A percentile compares a stretch with the other conserved stretches of the same genome.
Evolutionary conservation across 257 asterid species (phyloP).

Genomic region (Henckelia pumila): DNA sequence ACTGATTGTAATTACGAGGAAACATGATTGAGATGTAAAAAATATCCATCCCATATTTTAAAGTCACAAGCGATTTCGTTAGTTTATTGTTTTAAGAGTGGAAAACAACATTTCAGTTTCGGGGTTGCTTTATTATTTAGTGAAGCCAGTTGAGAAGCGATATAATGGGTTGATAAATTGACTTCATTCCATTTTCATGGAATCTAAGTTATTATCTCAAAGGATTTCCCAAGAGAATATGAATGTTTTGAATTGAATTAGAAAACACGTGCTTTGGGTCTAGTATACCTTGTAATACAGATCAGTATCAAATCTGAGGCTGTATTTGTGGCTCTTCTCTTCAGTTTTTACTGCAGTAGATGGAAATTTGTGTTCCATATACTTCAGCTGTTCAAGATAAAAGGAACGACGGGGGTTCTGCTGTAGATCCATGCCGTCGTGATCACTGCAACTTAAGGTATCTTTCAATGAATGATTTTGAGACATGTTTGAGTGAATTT

Average conservation of each 20-base stretch:
- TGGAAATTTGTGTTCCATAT: conserved; percentile 51
- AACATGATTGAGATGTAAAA: not conserved
- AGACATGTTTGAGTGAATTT: conserved; percentile 38
- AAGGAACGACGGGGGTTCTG: conserved; percentile 36
- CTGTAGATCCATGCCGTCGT: conserved; percentile 35
- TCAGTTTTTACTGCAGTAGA: conserved; percentile 40
- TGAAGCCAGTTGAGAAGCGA: not conserved
- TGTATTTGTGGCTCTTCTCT: conserved; percentile 26
- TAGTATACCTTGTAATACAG: not conserved
- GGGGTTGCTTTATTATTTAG: not conserved
- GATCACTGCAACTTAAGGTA: conserved; percentile 23
- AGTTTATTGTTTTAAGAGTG: not conserved
- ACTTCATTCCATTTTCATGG: not conserved
- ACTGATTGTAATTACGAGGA: not conserved
- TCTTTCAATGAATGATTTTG: conserved; percentile 51
- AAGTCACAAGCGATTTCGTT: not conserved
- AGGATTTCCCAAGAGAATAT: conserved; percentile 1
- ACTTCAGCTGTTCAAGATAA: conserved; percentile 43
- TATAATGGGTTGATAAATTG: not conserved
- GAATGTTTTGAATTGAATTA: not conserved
- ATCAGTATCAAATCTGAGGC: not conserved
- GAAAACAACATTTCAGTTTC: not conserved
- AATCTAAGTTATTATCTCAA: not conserved
- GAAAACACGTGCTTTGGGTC: not conserved
- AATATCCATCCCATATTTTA: not conserved